Conservation (phyloP, 1,284 basidiomycete genomes). For the Singerocomus rubriflavus region DNA sequence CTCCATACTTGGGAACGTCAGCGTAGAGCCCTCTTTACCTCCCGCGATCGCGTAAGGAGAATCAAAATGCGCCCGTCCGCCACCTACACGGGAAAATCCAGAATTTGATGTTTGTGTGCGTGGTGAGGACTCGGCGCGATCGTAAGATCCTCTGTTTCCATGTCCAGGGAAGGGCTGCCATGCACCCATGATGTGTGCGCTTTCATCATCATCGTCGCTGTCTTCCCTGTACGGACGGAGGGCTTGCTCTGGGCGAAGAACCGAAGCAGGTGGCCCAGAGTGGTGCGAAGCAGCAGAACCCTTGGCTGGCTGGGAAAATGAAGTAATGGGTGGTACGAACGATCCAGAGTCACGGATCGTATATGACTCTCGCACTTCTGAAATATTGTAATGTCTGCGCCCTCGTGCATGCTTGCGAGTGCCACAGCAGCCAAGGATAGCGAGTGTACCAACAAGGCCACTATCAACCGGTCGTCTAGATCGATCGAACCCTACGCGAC, state of each 20-base stretch:
- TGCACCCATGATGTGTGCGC: conserved; percentile 78
- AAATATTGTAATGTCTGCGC: conserved; percentile 24
- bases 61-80: conserved; percentile 75
- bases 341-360: conserved; percentile 37
- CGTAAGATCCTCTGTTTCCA: conserved; percentile 45
- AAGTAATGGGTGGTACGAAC: conserved; percentile 40
- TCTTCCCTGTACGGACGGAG: conserved; percentile 74
- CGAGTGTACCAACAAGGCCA: conserved; percentile 81
- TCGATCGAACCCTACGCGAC: conserved; percentile 81
- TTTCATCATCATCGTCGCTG: conserved; percentile 73
- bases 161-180: conserved; percentile 69
- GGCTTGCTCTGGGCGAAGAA: conserved; percentile 74
- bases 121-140: conserved; percentile 29
- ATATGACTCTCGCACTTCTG: conserved; percentile 31
- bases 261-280: conserved; percentile 68
- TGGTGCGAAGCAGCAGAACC: conserved; percentile 30
- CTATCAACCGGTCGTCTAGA: conserved; percentile 77
- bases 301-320: conserved; percentile 24
- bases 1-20: conserved; percentile 65
- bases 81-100: conserved; percentile 76
- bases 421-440: conserved; percentile 72
- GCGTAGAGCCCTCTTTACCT: conserved; percentile 42
- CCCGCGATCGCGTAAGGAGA: conserved; percentile 70
- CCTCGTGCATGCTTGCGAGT: conserved; percentile 41
- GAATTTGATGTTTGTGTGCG: conserved; percentile 41